A percentile compares a stretch with the other conserved stretches of the same genome.
Evolutionary conservation across 352 stramenopile species (phyloP).

Genomic region (Globisporangium apiculatum): DNA sequence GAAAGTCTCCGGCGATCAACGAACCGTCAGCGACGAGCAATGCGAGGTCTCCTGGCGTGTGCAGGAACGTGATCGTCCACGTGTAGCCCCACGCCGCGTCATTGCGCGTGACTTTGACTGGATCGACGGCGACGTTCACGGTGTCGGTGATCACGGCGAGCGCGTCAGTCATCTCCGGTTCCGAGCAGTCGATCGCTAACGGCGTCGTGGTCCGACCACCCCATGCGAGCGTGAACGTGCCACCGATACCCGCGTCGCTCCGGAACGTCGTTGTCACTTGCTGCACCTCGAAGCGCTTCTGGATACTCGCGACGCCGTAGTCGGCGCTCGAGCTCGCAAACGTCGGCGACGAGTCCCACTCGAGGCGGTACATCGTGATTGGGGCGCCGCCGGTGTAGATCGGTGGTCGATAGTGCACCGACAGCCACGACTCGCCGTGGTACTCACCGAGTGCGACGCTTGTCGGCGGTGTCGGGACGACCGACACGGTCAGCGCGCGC

Average conservation of each 20-base stretch:
- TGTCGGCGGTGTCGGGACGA: constrained; percentile 65
- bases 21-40: constrained; percentile 74
- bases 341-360: constrained; percentile 81
- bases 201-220: constrained; percentile 66
- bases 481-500: constrained; percentile 42
- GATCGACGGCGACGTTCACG: constrained; percentile 58
- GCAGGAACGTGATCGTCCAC: constrained; percentile 91
- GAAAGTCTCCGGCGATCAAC: constrained; percentile 85
- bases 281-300: constrained; percentile 89
- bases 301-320: constrained; percentile 83
- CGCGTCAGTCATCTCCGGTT: constrained; percentile 59
- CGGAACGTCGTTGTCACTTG: constrained; percentile 66
- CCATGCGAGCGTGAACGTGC: constrained; percentile 91
- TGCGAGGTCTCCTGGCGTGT: constrained; percentile 85
- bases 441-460: constrained; percentile 75
- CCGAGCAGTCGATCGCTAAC: constrained; percentile 67
- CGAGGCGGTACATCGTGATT: constrained; percentile 90
- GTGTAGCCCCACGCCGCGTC: constrained; percentile 79
- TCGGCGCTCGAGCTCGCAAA: constrained; percentile 80
- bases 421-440: constrained; percentile 68
- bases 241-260: constrained; percentile 53
- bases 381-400: constrained; percentile 82
- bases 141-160: constrained; percentile 78
- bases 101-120: constrained; percentile 62
- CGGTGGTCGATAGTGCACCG: constrained; percentile 73